phyloP scores from a whole-genome alignment of 352 stramenopile genomes.

The Peronospora belbahrii region DNA sequence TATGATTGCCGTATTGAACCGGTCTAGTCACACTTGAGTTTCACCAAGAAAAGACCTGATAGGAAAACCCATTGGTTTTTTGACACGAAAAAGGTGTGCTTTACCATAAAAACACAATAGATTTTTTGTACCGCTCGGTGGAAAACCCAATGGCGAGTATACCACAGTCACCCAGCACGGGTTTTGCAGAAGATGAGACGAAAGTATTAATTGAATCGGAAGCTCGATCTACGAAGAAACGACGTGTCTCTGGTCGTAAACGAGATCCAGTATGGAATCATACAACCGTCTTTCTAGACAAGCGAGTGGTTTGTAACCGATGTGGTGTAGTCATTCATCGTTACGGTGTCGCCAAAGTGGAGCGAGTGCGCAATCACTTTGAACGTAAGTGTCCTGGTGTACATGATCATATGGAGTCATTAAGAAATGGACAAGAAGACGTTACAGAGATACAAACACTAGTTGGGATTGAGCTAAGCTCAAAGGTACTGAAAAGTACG shows the following conservation, averaged over 20 bases:
- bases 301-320: slow-evolving; percentile 61
- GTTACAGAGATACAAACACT: not conserved
- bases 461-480: not conserved
- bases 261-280: slow-evolving; percentile 50
- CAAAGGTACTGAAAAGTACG: not conserved
- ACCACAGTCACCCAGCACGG: slow-evolving; percentile 8
- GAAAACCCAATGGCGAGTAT: slow-evolving; percentile 20
- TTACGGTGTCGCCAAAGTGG: slow-evolving; percentile 60
- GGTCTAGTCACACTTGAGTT: too few species aligned
- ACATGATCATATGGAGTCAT: slow-evolving; percentile 6
- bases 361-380: slow-evolving; percentile 65
- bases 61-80: too few species aligned
- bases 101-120: slow-evolving; percentile 8
- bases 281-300: slow-evolving; percentile 47
- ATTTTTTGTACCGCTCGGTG: slow-evolving; percentile 4
- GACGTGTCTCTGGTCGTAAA: slow-evolving; percentile 26
- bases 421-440: not conserved
- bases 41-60: too few species aligned
- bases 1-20: too few species aligned
- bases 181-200: slow-evolving; percentile 12
- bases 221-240: slow-evolving; percentile 32
- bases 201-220: not conserved
- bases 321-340: slow-evolving; percentile 51
- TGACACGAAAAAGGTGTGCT: slow-evolving; percentile 11
- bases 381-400: slow-evolving; percentile 42